A percentile compares a stretch with the other conserved stretches of the same genome.
These are phyloP conservation scores for Hygrocybe coccinea DNA, from an alignment of 768 basidiomycete species.

Conservation along the genomic window DNA sequence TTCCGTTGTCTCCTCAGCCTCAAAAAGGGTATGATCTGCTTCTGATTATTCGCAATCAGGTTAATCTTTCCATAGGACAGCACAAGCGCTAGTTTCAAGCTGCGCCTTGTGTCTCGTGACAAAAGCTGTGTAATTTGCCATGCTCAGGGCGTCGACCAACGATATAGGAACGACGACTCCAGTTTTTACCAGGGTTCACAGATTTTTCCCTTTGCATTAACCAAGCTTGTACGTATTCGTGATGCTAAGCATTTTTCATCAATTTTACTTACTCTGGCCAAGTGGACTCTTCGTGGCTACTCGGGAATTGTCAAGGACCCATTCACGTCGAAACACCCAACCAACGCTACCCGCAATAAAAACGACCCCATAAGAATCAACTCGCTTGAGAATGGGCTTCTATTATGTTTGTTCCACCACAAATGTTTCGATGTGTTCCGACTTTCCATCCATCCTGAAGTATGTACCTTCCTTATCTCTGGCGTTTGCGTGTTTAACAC, in stretches of 20 bases:
- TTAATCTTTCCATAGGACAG: constrained; percentile 3
- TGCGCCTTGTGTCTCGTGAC: constrained; percentile 7
- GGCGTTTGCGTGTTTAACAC: not conserved
- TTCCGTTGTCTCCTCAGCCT: constrained; percentile 2
- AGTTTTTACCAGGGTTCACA: constrained; percentile 6
- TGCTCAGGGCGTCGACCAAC: constrained; percentile 1
- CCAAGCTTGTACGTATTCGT: constrained; percentile 1
- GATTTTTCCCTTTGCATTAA: constrained; percentile 6
- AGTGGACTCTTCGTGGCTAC: constrained; percentile 8
- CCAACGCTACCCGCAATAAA: constrained; percentile 7
- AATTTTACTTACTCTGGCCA: not conserved
- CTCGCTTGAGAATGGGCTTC: constrained; percentile 8
- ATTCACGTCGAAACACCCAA: not conserved
- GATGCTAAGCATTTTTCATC: no score
- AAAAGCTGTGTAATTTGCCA: constrained; percentile 9
- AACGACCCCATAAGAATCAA: constrained; percentile 8
- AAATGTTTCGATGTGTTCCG: constrained; percentile 6
- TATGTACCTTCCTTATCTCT: constrained; percentile 2
- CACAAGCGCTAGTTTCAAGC: constrained; percentile 3
- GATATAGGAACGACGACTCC: constrained; percentile 8
- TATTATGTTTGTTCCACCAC: constrained; percentile 8
- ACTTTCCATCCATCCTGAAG: constrained; percentile 5
- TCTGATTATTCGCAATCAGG: not conserved
- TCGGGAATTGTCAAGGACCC: constrained; percentile 4
- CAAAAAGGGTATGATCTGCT: not conserved